Conservation (phyloP, 2,329 filamentous ascomycete species). For the Penicillium sp. region DNA sequence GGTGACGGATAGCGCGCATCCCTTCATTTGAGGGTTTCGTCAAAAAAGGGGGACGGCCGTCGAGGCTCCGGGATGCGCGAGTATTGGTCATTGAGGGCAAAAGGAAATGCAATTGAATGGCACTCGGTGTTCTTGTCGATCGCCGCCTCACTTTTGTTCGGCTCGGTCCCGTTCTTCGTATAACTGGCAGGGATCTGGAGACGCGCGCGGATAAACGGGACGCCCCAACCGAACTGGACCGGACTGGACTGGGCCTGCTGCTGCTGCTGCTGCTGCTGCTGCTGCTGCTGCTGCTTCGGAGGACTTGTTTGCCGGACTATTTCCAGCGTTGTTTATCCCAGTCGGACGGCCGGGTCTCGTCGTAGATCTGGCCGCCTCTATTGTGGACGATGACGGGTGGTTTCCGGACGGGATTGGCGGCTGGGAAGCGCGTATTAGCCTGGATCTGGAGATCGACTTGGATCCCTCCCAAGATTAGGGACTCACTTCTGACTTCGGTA, state of each 20-base stretch:
- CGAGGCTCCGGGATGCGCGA: background rate
- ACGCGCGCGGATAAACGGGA: constrained; percentile 17
- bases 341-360: constrained; percentile 37
- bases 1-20: constrained; percentile 13
- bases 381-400: constrained; percentile 36
- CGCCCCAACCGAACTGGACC: background rate
- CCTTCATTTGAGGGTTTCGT: constrained; percentile 2
- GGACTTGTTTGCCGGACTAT: constrained; percentile 17
- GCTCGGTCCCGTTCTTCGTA: background rate
- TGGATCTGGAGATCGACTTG: constrained; percentile 22
- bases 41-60: constrained; percentile 7
- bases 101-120: background rate
- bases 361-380: constrained; percentile 37
- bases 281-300: background rate
- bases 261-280: background rate
- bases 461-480: background rate
- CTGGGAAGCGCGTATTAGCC: constrained; percentile 20
- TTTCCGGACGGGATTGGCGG: constrained; percentile 33
- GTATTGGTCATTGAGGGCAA: background rate
- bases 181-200: background rate
- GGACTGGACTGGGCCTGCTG: background rate
- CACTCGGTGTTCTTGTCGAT: constrained; percentile 5
- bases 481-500: constrained; percentile 31
- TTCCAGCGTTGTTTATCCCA: constrained; percentile 43
- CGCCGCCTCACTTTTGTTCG: constrained; percentile 17